phyloP scores from a whole-genome alignment of 2,329 filamentous ascomycete species.

The Ophiostoma triangulosporum region DNA sequence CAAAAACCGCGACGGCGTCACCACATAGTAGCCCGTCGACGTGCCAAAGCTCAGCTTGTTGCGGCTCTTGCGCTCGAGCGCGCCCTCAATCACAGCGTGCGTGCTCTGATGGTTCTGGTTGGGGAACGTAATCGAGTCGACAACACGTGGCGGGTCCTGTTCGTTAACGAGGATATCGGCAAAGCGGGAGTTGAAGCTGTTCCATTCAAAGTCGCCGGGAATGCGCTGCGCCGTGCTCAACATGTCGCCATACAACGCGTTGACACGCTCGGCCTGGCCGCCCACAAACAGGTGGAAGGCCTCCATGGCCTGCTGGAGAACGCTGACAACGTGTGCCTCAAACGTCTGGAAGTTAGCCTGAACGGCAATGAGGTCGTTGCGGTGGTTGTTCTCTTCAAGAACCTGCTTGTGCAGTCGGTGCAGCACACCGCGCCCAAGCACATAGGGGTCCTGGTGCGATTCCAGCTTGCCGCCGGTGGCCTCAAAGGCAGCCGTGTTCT shows the following conservation, averaged over 20 bases:
- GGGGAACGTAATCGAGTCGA: conserved; percentile 66
- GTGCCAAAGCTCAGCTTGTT: conserved; percentile 70
- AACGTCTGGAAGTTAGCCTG: conserved; percentile 83
- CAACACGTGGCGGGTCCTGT: conserved; percentile 55
- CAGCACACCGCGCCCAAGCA: conserved; percentile 67
- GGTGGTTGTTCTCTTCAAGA: conserved; percentile 89
- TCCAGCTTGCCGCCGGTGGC: conserved; percentile 58
- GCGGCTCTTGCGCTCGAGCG: conserved; percentile 79
- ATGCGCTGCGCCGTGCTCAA: conserved; percentile 63
- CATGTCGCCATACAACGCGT: conserved; percentile 75
- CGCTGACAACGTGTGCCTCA: conserved; percentile 71
- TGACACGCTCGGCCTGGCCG: conserved; percentile 69
- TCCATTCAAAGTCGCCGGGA: conserved; percentile 82
- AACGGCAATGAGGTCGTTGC: conserved; percentile 80
- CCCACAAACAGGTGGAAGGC: conserved; percentile 71
- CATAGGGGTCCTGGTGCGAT: conserved; percentile 72
- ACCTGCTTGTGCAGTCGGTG: conserved; percentile 84
- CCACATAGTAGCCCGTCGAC: conserved; percentile 73
- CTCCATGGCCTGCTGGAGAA: conserved; percentile 68
- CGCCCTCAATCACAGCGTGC: conserved; percentile 73
- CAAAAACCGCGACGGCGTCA: conserved; percentile 75
- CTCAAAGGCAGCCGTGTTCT: conserved; percentile 70
- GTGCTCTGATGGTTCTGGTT: conserved; percentile 78
- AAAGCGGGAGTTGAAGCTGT: conserved; percentile 63
- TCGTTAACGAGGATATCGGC: conserved; percentile 64